Percentiles rank a stretch among this genome's conserved stretches.
Evolutionary conservation across 371 early-diverging fungal genomes (phyloP).

Genomic region (Rhizopus arrhizus): DNA sequence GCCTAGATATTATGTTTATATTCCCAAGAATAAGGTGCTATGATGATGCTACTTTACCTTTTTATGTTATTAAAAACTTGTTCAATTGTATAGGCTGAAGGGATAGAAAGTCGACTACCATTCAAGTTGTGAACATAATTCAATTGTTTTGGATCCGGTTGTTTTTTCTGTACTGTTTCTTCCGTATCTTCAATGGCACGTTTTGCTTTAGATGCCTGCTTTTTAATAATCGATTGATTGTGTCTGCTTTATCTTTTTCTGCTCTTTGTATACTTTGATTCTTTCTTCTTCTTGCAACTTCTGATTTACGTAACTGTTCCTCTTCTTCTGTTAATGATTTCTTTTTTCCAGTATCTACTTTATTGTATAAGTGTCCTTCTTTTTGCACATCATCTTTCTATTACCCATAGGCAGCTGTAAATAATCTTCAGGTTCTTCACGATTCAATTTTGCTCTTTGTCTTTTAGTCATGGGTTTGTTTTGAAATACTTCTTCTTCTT

Average conservation of each 20-base stretch:
- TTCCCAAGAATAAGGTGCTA: background rate
- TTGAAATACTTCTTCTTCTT: slow-evolving; percentile 52
- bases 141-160: slow-evolving; percentile 29
- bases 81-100: slow-evolving; percentile 27
- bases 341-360: slow-evolving; percentile 59
- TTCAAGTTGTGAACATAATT: slow-evolving; percentile 32
- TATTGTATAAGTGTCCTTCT: background rate
- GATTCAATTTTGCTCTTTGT: slow-evolving; percentile 68
- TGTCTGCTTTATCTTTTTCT: slow-evolving; percentile 77
- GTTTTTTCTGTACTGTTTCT: slow-evolving; percentile 37
- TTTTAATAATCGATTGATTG: slow-evolving; percentile 76
- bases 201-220: slow-evolving; percentile 73
- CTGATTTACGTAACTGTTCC: slow-evolving; percentile 69
- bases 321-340: slow-evolving; percentile 69
- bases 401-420: slow-evolving; percentile 72
- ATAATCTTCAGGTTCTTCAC: slow-evolving; percentile 60
- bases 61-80: slow-evolving; percentile 32
- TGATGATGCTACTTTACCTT: background rate
- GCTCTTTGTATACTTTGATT: slow-evolving; percentile 77
- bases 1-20: background rate
- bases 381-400: background rate
- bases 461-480: slow-evolving; percentile 69
- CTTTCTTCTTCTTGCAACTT: slow-evolving; percentile 74
- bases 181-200: slow-evolving; percentile 51
- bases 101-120: slow-evolving; percentile 36